Conservation (phyloP, 768 basidiomycete species). For the Clathrus columnatus region DNA sequence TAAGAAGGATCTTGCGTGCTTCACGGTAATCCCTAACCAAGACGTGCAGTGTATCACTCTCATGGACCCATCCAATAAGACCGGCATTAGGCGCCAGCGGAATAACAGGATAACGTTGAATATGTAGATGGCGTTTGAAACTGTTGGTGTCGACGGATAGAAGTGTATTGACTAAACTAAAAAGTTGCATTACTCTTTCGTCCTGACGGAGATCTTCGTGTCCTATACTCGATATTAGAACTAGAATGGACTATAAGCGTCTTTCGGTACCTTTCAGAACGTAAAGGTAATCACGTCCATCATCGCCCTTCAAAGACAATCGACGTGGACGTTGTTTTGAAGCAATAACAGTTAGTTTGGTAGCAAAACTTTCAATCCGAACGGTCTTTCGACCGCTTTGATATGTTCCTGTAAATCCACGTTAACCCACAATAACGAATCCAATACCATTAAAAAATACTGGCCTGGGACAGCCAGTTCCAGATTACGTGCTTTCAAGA, state of each 20-base stretch:
- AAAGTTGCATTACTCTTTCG: constrained; percentile 98
- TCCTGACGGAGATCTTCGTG: constrained; percentile 99
- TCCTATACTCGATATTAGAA: constrained; percentile 37
- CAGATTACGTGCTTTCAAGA: constrained; percentile 81
- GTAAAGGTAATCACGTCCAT: constrained; percentile 91
- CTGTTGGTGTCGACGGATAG: constrained; percentile 88
- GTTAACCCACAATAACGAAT: background rate
- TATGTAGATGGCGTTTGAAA: constrained; percentile 92
- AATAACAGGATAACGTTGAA: constrained; percentile 87
- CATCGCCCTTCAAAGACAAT: constrained; percentile 77
- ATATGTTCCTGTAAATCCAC: constrained; percentile 61
- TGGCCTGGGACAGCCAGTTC: constrained; percentile 93
- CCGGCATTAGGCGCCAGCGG: constrained; percentile 95
- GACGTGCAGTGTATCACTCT: constrained; percentile 92
- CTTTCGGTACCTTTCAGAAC: constrained; percentile 65
- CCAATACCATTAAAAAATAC: constrained; percentile 10
- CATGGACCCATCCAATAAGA: constrained; percentile 89
- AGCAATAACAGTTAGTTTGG: constrained; percentile 86
- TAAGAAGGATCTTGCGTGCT: constrained; percentile 89
- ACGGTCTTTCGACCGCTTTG: constrained; percentile 80
- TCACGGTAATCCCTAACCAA: constrained; percentile 95
- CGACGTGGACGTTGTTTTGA: constrained; percentile 96
- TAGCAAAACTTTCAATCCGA: constrained; percentile 73
- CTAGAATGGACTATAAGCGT: background rate
- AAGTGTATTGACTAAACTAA: constrained; percentile 92